Evolutionary conservation across 73 alveolate species (phyloP), one percentile per base, ranked within the genome.

Genomic region (Stentor coeruleus): DNA sequence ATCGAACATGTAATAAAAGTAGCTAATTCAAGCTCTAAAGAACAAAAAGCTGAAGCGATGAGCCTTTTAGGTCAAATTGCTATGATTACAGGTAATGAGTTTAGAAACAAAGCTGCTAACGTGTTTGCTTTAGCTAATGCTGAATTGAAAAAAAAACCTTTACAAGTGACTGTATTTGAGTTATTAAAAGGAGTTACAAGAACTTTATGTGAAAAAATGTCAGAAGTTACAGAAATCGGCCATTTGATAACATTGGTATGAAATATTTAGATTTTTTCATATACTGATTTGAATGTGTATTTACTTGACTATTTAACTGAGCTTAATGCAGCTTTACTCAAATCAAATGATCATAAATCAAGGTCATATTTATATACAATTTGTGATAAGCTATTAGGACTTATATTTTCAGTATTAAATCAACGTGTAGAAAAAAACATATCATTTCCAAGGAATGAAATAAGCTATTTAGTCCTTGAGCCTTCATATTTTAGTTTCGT

Each of bases 1-100:
- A 39, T 39, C 38, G 72, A 83, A 33, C 49, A 38, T 30, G 59
- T 3, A 30, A n/a, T 73, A 14, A 28, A 15, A 77, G 26, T 28
- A 0, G 87, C 40, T 31, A 26, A 6, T 14, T 20, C 3, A 14
- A 20, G 26, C 3, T 35, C 42, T 30, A 81, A 81, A 59, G 82
- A 81, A 26, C 31, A 20, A 1, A 59, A 39, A 59, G 60, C 38
- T 35, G 82, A 39, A n/a, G 82, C 26, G 2, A 30, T 81, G 26
- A 59, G 36, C 77, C 31, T 38, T 30, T 38, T 58, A 15, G 82
- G 87, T 0, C 36, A 81, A 81, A 81, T 81, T 20, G 74, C 87
- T 59, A 73, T 33, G 85, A 30, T 39, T 20, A 14, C 35, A 39
- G 82, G 74, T 26, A 28, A 14, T 31, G 59, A 35, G 26, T 3